Conservation (phyloP, 768 basidiomycete species). For the Collybiopsis luxurians region DNA sequence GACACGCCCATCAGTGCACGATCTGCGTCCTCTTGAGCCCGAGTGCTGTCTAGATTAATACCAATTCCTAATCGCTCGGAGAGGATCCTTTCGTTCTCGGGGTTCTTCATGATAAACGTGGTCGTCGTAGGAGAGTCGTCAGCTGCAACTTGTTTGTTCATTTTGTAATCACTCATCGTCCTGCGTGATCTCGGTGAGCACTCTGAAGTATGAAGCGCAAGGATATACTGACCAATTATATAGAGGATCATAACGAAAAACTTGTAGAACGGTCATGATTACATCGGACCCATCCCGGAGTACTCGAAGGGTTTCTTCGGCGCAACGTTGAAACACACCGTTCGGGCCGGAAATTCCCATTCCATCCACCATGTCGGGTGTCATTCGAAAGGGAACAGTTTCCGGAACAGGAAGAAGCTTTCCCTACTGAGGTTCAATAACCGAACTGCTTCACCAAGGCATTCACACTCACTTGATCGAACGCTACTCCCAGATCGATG, state of each 20-base stretch:
- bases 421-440: conserved; percentile 53
- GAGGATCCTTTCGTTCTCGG: conserved; percentile 13
- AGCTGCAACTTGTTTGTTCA: conserved; percentile 57
- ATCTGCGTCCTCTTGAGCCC: conserved; percentile 85
- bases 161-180: conserved; percentile 77
- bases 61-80: conserved; percentile 43
- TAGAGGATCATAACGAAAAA: conserved; percentile 95
- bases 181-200: conserved; percentile 41
- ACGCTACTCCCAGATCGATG: conserved; percentile 95
- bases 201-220: too few relatives aligned
- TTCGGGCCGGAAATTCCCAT: conserved; percentile 88
- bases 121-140: conserved; percentile 22
- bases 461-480: conserved; percentile 70
- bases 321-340: conserved; percentile 93
- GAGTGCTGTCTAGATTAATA: conserved; percentile 62
- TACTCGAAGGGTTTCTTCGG: conserved; percentile 92
- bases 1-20: conserved; percentile 79
- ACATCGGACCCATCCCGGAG: conserved; percentile 81
- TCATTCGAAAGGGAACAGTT: conserved; percentile 92
- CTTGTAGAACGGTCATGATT: conserved; percentile 93
- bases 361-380: conserved; percentile 91
- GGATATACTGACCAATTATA: conserved; percentile 84
- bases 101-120: conserved; percentile 16
- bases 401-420: conserved; percentile 78
- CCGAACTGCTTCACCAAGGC: conserved; percentile 2